Conservation (phyloP, 2,329 filamentous ascomycete genomes). For the Hypoxylon sp. region DNA sequence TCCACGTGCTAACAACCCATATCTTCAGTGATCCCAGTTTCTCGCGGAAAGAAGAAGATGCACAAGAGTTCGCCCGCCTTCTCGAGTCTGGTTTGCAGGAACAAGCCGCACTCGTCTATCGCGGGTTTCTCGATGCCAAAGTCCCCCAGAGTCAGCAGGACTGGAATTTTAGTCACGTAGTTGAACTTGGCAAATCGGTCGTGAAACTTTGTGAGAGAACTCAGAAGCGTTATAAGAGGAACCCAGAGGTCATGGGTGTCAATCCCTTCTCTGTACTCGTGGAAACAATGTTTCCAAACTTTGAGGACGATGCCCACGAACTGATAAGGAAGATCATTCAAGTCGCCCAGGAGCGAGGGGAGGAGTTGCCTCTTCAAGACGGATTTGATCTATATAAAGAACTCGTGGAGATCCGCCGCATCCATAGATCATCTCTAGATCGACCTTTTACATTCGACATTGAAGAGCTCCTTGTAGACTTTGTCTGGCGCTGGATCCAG, state of each 20-base stretch:
- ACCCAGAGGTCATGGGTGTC: slow-evolving; percentile 86
- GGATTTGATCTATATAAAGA: slow-evolving; percentile 95
- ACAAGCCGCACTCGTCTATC: slow-evolving; percentile 85
- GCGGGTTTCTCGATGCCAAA: slow-evolving; percentile 81
- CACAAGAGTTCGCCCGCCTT: slow-evolving; percentile 79
- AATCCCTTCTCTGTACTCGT: slow-evolving; percentile 79
- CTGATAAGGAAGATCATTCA: slow-evolving; percentile 86
- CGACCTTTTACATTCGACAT: slow-evolving; percentile 88
- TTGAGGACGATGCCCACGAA: slow-evolving; percentile 89
- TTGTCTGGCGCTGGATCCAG: slow-evolving; percentile 96
- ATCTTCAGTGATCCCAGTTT: slow-evolving; percentile 85
- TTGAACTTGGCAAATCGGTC: slow-evolving; percentile 88
- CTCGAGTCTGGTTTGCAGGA: slow-evolving; percentile 80
- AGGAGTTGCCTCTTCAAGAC: slow-evolving; percentile 89
- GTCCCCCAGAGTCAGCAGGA: slow-evolving; percentile 84
- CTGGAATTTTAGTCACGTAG: slow-evolving; percentile 93
- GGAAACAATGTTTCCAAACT: slow-evolving; percentile 87
- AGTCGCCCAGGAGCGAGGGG: slow-evolving; percentile 75
- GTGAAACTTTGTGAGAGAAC: slow-evolving; percentile 89
- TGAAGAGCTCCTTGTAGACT: slow-evolving; percentile 87
- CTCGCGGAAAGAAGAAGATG: slow-evolving; percentile 76
- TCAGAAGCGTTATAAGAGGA: slow-evolving; percentile 91
- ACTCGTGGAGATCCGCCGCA: slow-evolving; percentile 84
- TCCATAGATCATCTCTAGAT: slow-evolving; percentile 81
- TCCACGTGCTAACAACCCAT: slow-evolving; percentile 86